These are phyloP conservation scores for Peltaster fructicola DNA, from an alignment of 2,329 filamentous ascomycete species.

Conservation along the genomic window DNA sequence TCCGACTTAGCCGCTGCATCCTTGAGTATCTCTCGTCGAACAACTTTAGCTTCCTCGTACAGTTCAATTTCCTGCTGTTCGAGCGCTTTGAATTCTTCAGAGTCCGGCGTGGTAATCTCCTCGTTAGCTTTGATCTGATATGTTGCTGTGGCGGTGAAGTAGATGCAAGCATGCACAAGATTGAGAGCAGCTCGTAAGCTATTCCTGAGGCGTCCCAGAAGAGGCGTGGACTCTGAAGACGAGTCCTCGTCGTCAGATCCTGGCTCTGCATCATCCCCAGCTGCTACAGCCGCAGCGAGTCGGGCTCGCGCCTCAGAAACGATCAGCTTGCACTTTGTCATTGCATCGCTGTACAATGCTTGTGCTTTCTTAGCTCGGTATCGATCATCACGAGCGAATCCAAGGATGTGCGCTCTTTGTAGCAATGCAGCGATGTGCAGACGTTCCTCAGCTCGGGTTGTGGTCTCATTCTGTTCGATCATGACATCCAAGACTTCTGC, in stretches of 20 bases:
- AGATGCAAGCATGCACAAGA: slow-evolving; percentile 62
- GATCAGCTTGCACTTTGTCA: slow-evolving; percentile 25
- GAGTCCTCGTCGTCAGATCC: slow-evolving; percentile 16
- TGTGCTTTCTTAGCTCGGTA: slow-evolving; percentile 46
- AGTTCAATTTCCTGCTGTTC: slow-evolving; percentile 53
- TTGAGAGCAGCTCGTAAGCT: slow-evolving; percentile 58
- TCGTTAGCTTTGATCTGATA: slow-evolving; percentile 66
- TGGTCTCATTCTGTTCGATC: slow-evolving; percentile 65
- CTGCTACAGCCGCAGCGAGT: slow-evolving; percentile 32
- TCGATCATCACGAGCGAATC: slow-evolving; percentile 46
- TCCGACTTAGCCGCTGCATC: slow-evolving; percentile 42
- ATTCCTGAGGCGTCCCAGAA: slow-evolving; percentile 28
- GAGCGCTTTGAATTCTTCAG: slow-evolving; percentile 45
- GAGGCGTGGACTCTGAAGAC: slow-evolving; percentile 10
- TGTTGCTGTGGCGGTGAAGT: slow-evolving; percentile 69
- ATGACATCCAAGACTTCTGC: slow-evolving; percentile 77
- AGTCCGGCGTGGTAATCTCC: slow-evolving; percentile 45
- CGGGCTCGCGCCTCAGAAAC: slow-evolving; percentile 49
- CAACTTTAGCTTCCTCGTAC: slow-evolving; percentile 61
- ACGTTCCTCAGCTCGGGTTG: slow-evolving; percentile 52
- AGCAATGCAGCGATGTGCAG: slow-evolving; percentile 44
- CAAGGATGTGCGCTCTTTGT: slow-evolving; percentile 57
- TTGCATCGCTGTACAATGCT: slow-evolving; percentile 44
- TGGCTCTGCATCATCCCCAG: slow-evolving; percentile 3
- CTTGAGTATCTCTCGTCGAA: slow-evolving; percentile 61